Evolutionary conservation across 202 grass and related monocot genomes (phyloP).

Genomic region (Cymbopogon flexuosus): DNA sequence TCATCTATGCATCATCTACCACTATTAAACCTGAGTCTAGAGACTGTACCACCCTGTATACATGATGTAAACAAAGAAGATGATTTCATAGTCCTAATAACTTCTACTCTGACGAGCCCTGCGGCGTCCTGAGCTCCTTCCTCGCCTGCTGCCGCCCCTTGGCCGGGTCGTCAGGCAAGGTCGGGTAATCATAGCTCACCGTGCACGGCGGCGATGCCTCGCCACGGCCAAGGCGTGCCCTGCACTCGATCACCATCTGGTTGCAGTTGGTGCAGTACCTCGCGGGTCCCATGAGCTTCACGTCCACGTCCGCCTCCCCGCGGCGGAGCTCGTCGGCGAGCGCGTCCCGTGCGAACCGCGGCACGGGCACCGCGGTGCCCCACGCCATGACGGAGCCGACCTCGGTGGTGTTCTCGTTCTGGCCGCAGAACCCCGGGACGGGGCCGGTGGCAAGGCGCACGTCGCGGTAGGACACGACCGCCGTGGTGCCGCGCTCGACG

Average conservation of each 20-base stretch:
- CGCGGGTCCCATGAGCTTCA: not conserved
- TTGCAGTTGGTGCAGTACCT: rapidly evolving
- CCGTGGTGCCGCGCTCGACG: not conserved
- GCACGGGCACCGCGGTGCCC: constrained; percentile 14
- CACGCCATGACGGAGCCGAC: constrained; percentile 27
- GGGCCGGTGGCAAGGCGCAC: constrained; percentile 18
- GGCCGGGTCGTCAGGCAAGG: not conserved
- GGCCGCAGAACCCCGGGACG: constrained; percentile 28
- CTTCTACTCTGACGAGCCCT: not conserved
- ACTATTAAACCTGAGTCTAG: not conserved
- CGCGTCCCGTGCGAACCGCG: constrained; percentile 15
- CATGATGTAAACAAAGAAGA: not conserved
- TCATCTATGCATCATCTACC: not conserved
- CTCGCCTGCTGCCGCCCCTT: not conserved
- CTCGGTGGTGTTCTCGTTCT: constrained; percentile 26
- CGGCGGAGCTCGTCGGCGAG: constrained; percentile 27
- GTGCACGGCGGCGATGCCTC: constrained; percentile 19
- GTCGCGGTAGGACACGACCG: constrained; percentile 19
- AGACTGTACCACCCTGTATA: not conserved
- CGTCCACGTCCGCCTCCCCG: constrained; percentile 22
- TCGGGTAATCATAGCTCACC: not conserved
- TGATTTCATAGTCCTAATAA: not conserved
- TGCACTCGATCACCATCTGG: constrained; percentile 22
- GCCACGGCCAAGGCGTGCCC: not conserved
- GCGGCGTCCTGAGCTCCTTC: not conserved